Evolutionary conservation across 345 rosid genomes (phyloP).

Genomic region (Linum trigynum): DNA sequence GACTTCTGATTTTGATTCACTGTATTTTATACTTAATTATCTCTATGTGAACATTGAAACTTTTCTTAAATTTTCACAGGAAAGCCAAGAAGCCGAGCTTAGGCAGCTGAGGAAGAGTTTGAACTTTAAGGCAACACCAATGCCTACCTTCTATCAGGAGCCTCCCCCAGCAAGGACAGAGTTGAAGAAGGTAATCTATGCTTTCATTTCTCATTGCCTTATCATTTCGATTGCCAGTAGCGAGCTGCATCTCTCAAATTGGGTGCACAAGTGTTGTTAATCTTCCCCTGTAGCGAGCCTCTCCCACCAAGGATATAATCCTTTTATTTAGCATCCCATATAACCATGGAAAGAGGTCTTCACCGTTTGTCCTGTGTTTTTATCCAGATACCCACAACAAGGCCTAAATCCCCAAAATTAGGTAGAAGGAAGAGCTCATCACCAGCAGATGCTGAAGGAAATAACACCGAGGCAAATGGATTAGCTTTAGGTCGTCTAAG

Average conservation of each 20-base stretch:
- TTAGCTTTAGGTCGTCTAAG: constrained; percentile 37
- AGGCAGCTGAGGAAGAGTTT: constrained; percentile 83
- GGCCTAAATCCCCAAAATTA: constrained; percentile 95
- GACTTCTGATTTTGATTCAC: constrained; percentile 2
- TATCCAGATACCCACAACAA: constrained; percentile 76
- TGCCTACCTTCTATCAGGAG: constrained; percentile 97
- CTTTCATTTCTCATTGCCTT: not conserved
- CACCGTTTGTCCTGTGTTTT: not conserved
- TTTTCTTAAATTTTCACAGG: constrained; percentile 34
- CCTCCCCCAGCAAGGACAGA: constrained; percentile 79
- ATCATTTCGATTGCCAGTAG: not conserved
- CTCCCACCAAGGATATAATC: too few relatives aligned
- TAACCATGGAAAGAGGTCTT: too few relatives aligned
- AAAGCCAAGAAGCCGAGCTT: constrained; percentile 94
- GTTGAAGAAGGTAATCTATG: constrained; percentile 64
- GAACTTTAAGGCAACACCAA: constrained; percentile 92
- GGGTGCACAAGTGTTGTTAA: too few relatives aligned
- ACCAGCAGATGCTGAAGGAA: constrained; percentile 42
- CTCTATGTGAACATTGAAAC: constrained; percentile 2
- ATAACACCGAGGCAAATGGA: constrained; percentile 23
- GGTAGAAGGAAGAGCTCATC: constrained; percentile 65
- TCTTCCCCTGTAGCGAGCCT: not conserved
- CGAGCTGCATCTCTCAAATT: not conserved
- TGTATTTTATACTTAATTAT: constrained; percentile 1
- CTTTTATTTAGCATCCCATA: too few relatives aligned